Percentiles rank a stretch among this genome's conserved stretches.
phyloP scores from a whole-genome alignment of 371 early-diverging fungal genomes.

The Rhizopus arrhizus region DNA sequence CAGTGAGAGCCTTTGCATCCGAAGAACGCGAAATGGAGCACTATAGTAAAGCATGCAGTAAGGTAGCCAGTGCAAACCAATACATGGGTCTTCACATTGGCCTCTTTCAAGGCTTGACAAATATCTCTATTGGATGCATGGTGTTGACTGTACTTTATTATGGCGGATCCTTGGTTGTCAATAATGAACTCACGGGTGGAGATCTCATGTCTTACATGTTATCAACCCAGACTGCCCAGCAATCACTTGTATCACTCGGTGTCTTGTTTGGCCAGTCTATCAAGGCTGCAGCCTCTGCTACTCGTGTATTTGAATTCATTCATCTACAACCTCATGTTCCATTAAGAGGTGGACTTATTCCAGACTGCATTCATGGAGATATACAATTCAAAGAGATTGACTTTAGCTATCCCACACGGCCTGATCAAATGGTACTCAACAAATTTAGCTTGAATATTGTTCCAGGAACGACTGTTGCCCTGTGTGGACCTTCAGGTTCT shows the following conservation, averaged over 20 bases:
- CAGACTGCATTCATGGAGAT: constrained; percentile 40
- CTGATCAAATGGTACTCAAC: constrained; percentile 61
- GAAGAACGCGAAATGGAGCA: constrained; percentile 68
- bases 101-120: constrained; percentile 76
- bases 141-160: constrained; percentile 71
- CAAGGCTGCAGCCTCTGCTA: constrained; percentile 65
- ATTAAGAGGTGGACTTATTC: constrained; percentile 48
- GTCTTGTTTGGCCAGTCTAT: constrained; percentile 78
- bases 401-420: constrained; percentile 71
- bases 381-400: constrained; percentile 68
- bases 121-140: constrained; percentile 71
- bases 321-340: constrained; percentile 52
- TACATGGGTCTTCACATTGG: constrained; percentile 79
- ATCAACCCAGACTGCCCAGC: constrained; percentile 77
- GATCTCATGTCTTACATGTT: constrained; percentile 78
- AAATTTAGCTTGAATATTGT: constrained; percentile 65
- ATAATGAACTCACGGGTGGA: constrained; percentile 68
- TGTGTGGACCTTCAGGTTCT: constrained; percentile 69
- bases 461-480: constrained; percentile 64
- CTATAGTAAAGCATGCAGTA: constrained; percentile 53
- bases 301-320: constrained; percentile 74
- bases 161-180: constrained; percentile 74
- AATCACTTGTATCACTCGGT: constrained; percentile 72
- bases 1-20: constrained; percentile 77
- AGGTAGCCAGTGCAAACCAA: constrained; percentile 47